phyloP scores from a whole-genome alignment of 2,329 filamentous ascomycete species.

The Teratosphaeria gauchensis region DNA sequence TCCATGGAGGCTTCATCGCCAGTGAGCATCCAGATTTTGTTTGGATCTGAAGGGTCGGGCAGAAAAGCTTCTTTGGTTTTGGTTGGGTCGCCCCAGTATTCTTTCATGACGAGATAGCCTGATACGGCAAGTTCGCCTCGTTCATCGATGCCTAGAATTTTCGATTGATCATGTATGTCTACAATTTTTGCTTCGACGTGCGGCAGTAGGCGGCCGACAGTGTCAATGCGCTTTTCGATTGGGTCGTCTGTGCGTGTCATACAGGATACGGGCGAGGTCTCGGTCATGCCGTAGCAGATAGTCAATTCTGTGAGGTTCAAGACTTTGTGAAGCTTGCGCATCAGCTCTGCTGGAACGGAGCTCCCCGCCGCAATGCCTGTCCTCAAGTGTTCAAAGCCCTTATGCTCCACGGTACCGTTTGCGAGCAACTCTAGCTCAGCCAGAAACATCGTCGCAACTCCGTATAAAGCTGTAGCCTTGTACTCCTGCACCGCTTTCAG shows the following conservation, averaged over 20 bases:
- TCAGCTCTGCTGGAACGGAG: constrained; percentile 73
- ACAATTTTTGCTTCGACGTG: constrained; percentile 76
- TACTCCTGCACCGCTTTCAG: constrained; percentile 56
- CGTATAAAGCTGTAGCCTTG: constrained; percentile 63
- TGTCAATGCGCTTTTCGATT: constrained; percentile 59
- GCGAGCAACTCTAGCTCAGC: constrained; percentile 68
- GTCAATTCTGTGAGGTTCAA: constrained; percentile 75
- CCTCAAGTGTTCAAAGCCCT: constrained; percentile 56
- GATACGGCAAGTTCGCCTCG: constrained; percentile 72
- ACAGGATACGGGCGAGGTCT: constrained; percentile 63
- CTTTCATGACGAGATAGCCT: constrained; percentile 84
- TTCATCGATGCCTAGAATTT: constrained; percentile 53
- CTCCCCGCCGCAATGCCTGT: constrained; percentile 91
- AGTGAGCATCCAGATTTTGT: constrained; percentile 74
- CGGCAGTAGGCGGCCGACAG: constrained; percentile 72
- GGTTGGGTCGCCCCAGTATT: constrained; percentile 69
- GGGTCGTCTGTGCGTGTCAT: constrained; percentile 79
- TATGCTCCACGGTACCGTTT: constrained; percentile 25
- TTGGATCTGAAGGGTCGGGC: constrained; percentile 44
- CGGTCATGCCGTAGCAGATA: constrained; percentile 96
- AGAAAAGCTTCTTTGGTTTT: constrained; percentile 62
- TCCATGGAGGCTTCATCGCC: constrained; percentile 90
- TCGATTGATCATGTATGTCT: constrained; percentile 49
- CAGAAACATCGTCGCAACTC: constrained; percentile 92
- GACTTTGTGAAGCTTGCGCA: constrained; percentile 61